A percentile compares a stretch with the other conserved stretches of the same genome.
phyloP scores from a whole-genome alignment of 228 moss, liverwort and hornwort species.

The Sphagnum magellanicum region DNA sequence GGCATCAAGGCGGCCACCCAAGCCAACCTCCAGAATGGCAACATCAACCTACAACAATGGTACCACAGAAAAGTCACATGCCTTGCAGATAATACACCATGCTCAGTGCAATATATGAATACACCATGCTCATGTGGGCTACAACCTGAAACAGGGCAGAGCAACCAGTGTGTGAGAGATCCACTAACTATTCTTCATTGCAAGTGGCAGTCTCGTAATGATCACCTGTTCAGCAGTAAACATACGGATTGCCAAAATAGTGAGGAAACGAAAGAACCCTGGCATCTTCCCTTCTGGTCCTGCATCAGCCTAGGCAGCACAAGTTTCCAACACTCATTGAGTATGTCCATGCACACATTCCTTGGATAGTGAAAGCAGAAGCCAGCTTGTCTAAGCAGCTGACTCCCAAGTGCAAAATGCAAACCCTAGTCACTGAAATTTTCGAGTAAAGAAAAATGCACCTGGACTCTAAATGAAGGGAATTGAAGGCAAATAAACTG shows the following conservation, averaged over 20 bases:
- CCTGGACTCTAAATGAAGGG: background rate
- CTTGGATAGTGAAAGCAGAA: no score
- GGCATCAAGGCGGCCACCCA: constrained; percentile 94
- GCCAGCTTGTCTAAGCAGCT: no score
- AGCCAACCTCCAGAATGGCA: constrained; percentile 96
- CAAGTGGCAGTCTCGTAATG: background rate
- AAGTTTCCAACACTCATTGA: background rate
- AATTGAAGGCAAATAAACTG: background rate
- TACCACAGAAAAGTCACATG: background rate
- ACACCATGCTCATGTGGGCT: no score
- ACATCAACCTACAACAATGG: constrained; percentile 73
- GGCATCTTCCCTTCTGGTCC: constrained; percentile 37
- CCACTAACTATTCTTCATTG: background rate
- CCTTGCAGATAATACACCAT: no score
- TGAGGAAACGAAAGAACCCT: constrained; percentile 95
- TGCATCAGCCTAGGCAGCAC: constrained; percentile 23
- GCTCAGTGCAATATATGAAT: no score
- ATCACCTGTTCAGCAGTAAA: constrained; percentile 66
- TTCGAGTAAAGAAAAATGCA: background rate
- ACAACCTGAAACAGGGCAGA: background rate
- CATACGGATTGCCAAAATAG: constrained; percentile 70
- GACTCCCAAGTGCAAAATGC: no score
- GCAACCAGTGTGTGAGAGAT: background rate
- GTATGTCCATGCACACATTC: background rate
- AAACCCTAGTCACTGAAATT: no score